Conservation (phyloP, 139 green algal genomes). For the Coccomyxa sp. region DNA sequence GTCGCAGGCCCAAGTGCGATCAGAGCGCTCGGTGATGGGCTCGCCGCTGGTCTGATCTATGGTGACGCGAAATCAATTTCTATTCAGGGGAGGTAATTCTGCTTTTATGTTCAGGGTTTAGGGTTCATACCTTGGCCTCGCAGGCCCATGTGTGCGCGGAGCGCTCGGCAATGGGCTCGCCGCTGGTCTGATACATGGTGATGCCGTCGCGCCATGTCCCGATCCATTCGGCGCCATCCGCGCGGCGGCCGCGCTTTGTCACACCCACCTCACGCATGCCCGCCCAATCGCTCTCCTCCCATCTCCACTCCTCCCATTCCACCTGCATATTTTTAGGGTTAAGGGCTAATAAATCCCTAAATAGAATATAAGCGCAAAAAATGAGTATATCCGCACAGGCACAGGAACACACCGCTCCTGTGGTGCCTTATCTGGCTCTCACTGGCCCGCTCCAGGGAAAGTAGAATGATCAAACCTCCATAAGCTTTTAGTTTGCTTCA, state of each 20-base stretch:
- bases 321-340: too few relatives aligned
- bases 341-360: too few relatives aligned
- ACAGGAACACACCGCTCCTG: too few relatives aligned
- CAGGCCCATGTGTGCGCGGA: slow-evolving; percentile 76
- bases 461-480: too few relatives aligned
- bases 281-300: slow-evolving; percentile 71
- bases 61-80: too few relatives aligned
- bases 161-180: slow-evolving; percentile 66
- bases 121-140: slow-evolving; percentile 18
- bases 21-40: slow-evolving; percentile 61
- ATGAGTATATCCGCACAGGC: too few relatives aligned
- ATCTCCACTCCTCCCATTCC: slow-evolving; percentile 79
- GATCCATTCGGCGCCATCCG: slow-evolving; percentile 58
- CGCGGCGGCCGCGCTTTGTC: slow-evolving; percentile 59
- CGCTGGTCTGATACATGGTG: slow-evolving; percentile 37
- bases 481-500: too few relatives aligned
- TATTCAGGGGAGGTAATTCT: too few relatives aligned
- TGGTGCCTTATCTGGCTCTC: too few relatives aligned
- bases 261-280: slow-evolving; percentile 78
- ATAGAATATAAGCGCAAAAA: too few relatives aligned
- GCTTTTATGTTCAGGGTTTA: too few relatives aligned
- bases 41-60: slow-evolving; percentile 44
- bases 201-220: slow-evolving; percentile 77
- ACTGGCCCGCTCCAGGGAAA: too few relatives aligned
- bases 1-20: slow-evolving; percentile 72